Percentiles rank a stretch among this genome's conserved stretches.
Evolutionary conservation across 2,329 filamentous ascomycete genomes (phyloP).

Genomic region (Leptographium wingfieldii): DNA sequence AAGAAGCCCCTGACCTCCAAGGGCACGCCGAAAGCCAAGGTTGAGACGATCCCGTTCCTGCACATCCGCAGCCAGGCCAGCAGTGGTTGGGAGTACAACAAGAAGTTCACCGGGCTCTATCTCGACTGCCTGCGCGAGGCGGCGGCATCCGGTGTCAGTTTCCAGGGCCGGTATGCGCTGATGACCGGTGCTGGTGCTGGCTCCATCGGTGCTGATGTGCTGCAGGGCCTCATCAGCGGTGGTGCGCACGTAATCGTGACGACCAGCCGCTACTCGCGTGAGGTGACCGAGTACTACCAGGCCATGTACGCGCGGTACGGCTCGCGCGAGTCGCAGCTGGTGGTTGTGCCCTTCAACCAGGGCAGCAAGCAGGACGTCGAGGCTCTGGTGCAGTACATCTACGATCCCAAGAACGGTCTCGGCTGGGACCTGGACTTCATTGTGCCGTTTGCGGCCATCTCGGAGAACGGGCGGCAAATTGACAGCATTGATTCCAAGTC

Average conservation of each 20-base stretch:
- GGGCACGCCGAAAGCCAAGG: conserved; percentile 65
- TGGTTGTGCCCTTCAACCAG: conserved; percentile 98
- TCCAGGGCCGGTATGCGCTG: conserved; percentile 87
- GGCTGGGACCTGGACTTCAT: conserved; percentile 98
- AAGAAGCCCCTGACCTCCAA: conserved; percentile 37
- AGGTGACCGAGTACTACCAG: conserved; percentile 99
- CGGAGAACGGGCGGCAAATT: conserved; percentile 95
- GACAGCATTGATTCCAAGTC: conserved; percentile 95
- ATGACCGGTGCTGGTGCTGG: conserved; percentile 98
- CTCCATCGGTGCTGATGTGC: conserved; percentile 92
- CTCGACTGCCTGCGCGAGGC: conserved; percentile 84
- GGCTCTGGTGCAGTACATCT: conserved; percentile 89
- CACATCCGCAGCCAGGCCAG: conserved; percentile 90
- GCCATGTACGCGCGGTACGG: conserved; percentile 95
- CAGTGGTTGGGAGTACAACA: conserved; percentile 98
- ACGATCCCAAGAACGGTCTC: conserved; percentile 88
- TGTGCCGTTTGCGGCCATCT: conserved; percentile 92
- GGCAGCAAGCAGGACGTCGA: conserved; percentile 97
- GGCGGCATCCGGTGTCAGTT: conserved; percentile 76
- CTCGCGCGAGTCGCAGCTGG: conserved; percentile 85
- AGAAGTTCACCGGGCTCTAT: conserved; percentile 90
- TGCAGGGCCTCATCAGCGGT: conserved; percentile 91
- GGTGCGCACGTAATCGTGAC: conserved; percentile 95
- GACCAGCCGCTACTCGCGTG: conserved; percentile 88
- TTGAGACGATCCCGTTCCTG: conserved; percentile 94